phyloP scores from a whole-genome alignment of 1,139 yeast species.

The Lodderomyces oxycetoniae region DNA sequence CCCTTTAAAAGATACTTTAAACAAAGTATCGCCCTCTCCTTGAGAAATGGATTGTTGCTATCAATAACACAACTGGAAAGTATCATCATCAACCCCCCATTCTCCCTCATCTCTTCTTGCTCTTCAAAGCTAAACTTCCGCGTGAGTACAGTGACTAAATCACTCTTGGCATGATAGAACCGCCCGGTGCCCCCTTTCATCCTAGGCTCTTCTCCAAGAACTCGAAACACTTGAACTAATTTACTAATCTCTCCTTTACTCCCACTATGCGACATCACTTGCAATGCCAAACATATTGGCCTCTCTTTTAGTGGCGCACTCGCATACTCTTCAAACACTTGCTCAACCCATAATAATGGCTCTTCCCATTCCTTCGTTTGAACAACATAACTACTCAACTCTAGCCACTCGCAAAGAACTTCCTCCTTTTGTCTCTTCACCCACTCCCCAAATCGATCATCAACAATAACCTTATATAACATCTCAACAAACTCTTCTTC shows the following conservation, averaged over 20 bases:
- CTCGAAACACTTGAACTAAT: too few species aligned
- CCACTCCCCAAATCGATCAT: conserved; percentile 24
- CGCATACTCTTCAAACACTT: conserved; percentile 27
- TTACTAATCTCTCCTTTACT: too few species aligned
- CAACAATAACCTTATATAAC: conserved; percentile 17
- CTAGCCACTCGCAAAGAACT: conserved; percentile 11
- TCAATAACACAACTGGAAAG: conserved; percentile 83
- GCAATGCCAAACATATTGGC: too few species aligned
- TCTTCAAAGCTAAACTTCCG: too few species aligned
- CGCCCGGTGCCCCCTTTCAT: too few species aligned
- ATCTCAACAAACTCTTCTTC: too few species aligned
- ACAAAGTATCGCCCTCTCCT: conserved; percentile 80
- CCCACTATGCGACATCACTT: too few species aligned
- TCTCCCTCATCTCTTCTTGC: conserved; percentile 64
- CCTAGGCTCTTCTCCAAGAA: too few species aligned
- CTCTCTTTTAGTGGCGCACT: too few species aligned
- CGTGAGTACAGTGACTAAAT: too few species aligned
- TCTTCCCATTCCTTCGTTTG: conserved; percentile 49
- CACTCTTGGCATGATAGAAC: too few species aligned
- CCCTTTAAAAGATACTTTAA: conserved; percentile 60
- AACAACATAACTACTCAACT: conserved; percentile 20
- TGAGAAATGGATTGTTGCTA: conserved; percentile 80
- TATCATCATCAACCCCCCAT: conserved; percentile 66
- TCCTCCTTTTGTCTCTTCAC: conserved; percentile 7
- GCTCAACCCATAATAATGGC: conserved; percentile 52